These are phyloP conservation scores for Odontarrhena argentea DNA, from an alignment of 345 rosid genomes.

Conservation along the genomic window DNA sequence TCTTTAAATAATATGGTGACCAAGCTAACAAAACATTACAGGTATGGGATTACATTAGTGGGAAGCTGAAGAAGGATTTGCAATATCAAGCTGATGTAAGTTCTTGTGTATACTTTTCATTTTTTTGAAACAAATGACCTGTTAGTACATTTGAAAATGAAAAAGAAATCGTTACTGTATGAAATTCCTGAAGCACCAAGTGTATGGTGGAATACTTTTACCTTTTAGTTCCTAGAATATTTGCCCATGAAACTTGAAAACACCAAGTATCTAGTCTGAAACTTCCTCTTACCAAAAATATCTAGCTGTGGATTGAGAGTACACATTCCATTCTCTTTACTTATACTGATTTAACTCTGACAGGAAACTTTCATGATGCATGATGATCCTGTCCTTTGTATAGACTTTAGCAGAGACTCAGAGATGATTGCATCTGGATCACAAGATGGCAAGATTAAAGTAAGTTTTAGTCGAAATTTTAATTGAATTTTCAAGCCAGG, in stretches of 20 bases:
- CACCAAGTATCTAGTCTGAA: constrained; percentile 20
- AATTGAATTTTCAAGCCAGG: neutral
- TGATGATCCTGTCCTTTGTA: constrained; percentile 92
- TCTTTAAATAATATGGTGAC: constrained; percentile 17
- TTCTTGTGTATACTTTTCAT: constrained; percentile 26
- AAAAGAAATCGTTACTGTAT: neutral
- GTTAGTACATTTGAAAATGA: constrained; percentile 3
- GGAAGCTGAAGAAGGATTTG: constrained; percentile 97
- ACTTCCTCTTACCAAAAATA: constrained; percentile 5
- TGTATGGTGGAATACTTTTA: constrained; percentile 3
- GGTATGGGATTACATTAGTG: constrained; percentile 99
- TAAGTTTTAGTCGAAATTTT: constrained; percentile 42
- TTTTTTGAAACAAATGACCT: constrained; percentile 20
- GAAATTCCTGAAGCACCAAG: constrained; percentile 4
- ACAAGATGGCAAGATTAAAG: constrained; percentile 96
- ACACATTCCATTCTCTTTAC: constrained; percentile 27
- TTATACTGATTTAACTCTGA: constrained; percentile 36
- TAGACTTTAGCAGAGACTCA: constrained; percentile 97
- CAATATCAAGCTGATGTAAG: constrained; percentile 97
- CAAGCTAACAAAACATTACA: constrained; percentile 39
- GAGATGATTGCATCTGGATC: constrained; percentile 97
- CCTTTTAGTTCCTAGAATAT: neutral
- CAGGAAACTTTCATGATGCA: constrained; percentile 99
- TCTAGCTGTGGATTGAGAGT: constrained; percentile 7
- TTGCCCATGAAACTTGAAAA: neutral